Conservation (phyloP, 2,329 filamentous ascomycete species). For the Monosporascus sp. region DNA sequence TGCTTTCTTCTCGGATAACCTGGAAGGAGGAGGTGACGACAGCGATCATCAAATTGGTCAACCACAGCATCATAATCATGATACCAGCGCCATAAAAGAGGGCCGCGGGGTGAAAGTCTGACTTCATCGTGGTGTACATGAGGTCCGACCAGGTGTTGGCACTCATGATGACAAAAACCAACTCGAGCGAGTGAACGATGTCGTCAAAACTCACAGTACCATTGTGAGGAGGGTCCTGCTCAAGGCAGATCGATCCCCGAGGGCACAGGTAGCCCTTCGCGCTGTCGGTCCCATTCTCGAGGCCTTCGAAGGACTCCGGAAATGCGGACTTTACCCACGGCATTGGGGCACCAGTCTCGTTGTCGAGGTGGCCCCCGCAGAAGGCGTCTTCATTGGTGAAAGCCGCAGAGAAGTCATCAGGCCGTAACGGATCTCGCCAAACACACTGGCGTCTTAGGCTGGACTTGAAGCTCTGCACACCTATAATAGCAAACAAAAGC, state of each 20-base stretch:
- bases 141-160: conserved; percentile 95
- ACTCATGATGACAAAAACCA: conserved; percentile 98
- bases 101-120: conserved; percentile 81
- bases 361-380: conserved; percentile 77
- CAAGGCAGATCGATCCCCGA: conserved; percentile 73
- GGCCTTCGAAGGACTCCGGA: conserved; percentile 36
- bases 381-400: conserved; percentile 67
- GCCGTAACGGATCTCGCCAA: conserved; percentile 64
- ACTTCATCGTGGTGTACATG: conserved; percentile 89
- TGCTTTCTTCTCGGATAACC: conserved; percentile 94
- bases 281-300: conserved; percentile 43
- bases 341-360: conserved; percentile 47
- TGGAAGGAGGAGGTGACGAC: conserved; percentile 99
- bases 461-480: conserved; percentile 91
- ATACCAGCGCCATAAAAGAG: conserved; percentile 71
- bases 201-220: conserved; percentile 93
- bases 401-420: conserved; percentile 45
- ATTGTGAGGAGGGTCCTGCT: conserved; percentile 73
- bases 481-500: conserved; percentile 94
- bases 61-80: conserved; percentile 91
- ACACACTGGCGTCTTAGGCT: conserved; percentile 73
- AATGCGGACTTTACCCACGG: conserved; percentile 60
- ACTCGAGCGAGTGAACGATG: conserved; percentile 82
- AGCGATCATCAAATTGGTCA: conserved; percentile 89
- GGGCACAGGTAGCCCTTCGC: conserved; percentile 89